Conservation (phyloP, 371 early-diverging fungal species). For the Rhizopus delemar region DNA sequence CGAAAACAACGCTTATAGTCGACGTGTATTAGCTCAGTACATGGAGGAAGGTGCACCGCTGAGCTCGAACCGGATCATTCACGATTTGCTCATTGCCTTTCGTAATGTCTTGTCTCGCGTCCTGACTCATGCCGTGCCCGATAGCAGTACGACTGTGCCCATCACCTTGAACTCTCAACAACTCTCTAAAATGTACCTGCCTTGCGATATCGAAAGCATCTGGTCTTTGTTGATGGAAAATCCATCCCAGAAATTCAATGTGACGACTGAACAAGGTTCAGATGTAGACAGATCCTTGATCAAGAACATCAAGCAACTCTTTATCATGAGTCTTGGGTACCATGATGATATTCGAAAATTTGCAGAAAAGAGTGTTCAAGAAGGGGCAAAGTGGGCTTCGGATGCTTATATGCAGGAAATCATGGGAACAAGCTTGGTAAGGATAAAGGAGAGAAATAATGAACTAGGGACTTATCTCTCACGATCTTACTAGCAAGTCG, state of each 20-base stretch:
- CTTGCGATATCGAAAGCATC: slow-evolving; percentile 42
- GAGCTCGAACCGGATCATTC: slow-evolving; percentile 55
- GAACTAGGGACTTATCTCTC: background rate
- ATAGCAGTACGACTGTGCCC: slow-evolving; percentile 1
- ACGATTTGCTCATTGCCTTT: slow-evolving; percentile 55
- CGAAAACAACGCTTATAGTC: slow-evolving; percentile 45
- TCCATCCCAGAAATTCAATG: slow-evolving; percentile 15
- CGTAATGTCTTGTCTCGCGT: slow-evolving; percentile 56
- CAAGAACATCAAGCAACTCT: slow-evolving; percentile 45
- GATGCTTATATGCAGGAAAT: slow-evolving; percentile 66
- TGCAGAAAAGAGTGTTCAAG: slow-evolving; percentile 44
- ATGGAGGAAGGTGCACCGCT: slow-evolving; percentile 48
- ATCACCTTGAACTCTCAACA: slow-evolving; percentile 4
- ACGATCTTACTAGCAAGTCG: slow-evolving; percentile 51
- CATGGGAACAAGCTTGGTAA: slow-evolving; percentile 65
- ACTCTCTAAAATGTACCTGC: slow-evolving; percentile 18
- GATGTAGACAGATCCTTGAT: slow-evolving; percentile 25
- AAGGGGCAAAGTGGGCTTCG: slow-evolving; percentile 52
- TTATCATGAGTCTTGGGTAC: slow-evolving; percentile 60
- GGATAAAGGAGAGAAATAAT: slow-evolving; percentile 10
- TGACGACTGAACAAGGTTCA: slow-evolving; percentile 2
- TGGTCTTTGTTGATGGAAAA: slow-evolving; percentile 48
- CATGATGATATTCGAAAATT: slow-evolving; percentile 57
- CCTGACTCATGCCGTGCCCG: slow-evolving; percentile 29
- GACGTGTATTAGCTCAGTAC: slow-evolving; percentile 52